phyloP scores from a whole-genome alignment of 2,329 filamentous ascomycete genomes.

The Aspergillus quadrilineatus region DNA sequence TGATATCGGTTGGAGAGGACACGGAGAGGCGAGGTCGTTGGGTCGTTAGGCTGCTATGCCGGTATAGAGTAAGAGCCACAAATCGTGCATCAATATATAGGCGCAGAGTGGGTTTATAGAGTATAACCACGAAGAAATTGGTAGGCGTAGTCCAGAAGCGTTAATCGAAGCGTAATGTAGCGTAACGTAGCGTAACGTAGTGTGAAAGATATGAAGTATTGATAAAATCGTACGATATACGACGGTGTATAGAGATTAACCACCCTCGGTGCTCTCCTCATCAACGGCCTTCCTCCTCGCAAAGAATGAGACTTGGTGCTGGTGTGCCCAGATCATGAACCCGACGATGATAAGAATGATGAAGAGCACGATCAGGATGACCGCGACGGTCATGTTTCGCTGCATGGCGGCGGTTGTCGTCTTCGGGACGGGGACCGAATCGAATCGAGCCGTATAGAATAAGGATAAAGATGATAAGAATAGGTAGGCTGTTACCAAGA shows the following conservation, averaged over 20 bases:
- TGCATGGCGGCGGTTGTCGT: slow-evolving; percentile 30
- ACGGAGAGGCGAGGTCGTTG: background rate
- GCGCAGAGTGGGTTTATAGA: no score
- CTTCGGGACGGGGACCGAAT: background rate
- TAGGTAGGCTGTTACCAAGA: background rate
- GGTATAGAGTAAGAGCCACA: background rate
- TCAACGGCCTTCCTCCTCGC: slow-evolving; percentile 29
- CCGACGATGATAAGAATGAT: slow-evolving; percentile 46
- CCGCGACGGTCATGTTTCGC: slow-evolving; percentile 50
- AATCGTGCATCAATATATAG: background rate
- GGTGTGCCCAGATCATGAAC: slow-evolving; percentile 37
- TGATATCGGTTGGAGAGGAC: background rate
- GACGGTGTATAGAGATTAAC: background rate
- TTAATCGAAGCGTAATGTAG: no score
- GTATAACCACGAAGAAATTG: no score
- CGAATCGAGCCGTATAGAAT: background rate
- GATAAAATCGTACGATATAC: background rate
- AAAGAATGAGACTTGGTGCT: slow-evolving; percentile 35
- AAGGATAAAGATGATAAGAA: background rate
- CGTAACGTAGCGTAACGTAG: no score
- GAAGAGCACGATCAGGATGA: slow-evolving; percentile 52
- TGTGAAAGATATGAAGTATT: no score
- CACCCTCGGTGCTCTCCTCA: slow-evolving; percentile 32
- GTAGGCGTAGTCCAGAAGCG: background rate
- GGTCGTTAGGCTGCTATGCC: background rate